Evolutionary conservation across 768 basidiomycete species (phyloP).

Genomic region (Chlorophyllum brunneum): DNA sequence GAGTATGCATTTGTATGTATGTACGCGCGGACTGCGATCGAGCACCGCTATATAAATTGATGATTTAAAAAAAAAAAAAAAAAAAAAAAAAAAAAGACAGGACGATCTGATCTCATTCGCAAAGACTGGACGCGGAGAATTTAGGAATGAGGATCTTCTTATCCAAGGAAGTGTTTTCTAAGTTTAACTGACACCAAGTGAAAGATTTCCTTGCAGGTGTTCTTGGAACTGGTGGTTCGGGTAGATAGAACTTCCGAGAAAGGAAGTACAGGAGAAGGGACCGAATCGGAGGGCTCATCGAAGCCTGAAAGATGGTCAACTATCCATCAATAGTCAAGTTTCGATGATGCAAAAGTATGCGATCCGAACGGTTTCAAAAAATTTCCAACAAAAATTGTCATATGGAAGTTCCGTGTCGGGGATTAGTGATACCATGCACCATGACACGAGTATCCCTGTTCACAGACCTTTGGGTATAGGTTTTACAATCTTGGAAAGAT

Average conservation of each 20-base stretch:
- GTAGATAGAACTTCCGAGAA: constrained; percentile 29
- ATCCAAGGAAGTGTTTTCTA: too few relatives aligned
- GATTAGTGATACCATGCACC: constrained; percentile 13
- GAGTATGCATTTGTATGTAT: too few relatives aligned
- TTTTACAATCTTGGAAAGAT: constrained; percentile 8
- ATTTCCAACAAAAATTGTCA: constrained; percentile 36
- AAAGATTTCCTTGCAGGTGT: constrained; percentile 29
- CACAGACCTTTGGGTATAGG: not conserved
- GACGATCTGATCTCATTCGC: constrained; percentile 34
- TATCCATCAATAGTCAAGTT: constrained; percentile 33
- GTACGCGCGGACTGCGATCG: too few relatives aligned
- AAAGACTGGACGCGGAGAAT: constrained; percentile 19
- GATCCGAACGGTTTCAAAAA: constrained; percentile 30
- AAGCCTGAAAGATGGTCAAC: constrained; percentile 37
- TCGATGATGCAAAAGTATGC: constrained; percentile 27
- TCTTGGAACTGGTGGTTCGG: constrained; percentile 32
- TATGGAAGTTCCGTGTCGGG: constrained; percentile 16
- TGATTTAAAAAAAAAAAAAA: too few relatives aligned
- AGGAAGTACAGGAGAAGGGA: constrained; percentile 35
- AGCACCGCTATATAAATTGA: too few relatives aligned
- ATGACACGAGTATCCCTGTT: not conserved
- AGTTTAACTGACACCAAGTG: too few relatives aligned
- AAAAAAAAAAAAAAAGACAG: too few relatives aligned
- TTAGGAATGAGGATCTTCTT: constrained; percentile 27
- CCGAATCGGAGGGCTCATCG: constrained; percentile 28